Base-by-base conservation (phyloP, 768 basidiomycete species). In the Piloderma croceum region DNA sequence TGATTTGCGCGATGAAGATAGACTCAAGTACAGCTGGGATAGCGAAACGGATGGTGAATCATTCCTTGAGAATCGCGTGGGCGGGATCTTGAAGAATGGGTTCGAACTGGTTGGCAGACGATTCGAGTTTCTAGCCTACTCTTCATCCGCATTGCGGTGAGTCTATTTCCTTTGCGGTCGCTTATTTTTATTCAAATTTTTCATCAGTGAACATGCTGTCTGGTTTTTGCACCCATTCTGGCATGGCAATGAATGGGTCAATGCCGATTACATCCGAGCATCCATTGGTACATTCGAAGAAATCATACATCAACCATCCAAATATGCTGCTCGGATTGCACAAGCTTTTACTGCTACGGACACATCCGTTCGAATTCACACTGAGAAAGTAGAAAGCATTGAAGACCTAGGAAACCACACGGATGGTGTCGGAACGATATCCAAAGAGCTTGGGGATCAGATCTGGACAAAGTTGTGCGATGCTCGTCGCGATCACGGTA, bases 281-380 rank as follows among this genome's bases (percentile, higher is more conserved):
- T 9, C 27, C 10, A 9, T 29, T 29, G 27, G 27, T 15, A 70
- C 87, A 50, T 92, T 91, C 54, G 58, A 66, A 7, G 69, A 67
- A 10, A 58, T 81, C 9, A 61, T 79, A 22, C 59, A 56, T 33
- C 65, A 61, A 18, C 90, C 90, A 3, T 88, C 90, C 5, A 86
- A 85, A 59, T 86, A 77, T 50, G 90, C 87, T 6, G 90, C 90
- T 11, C 76, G 90, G 15, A 64, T 91, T 43, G 81, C 84, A 6
- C 89, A 89, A 61, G 84, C 85, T 1, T 90, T 92, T 51, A 86
- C 85, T 0, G 81, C 83, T 2, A 92, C 90, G 2, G 80, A 86
- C 45, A 74, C 80, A 0, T 83, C 84, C 1, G 77, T 89, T 15
- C 58, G 55, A 17, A 77, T 90, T 36, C 42, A 47, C 6, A 59